Evolutionary conservation across 2,329 filamentous ascomycete genomes (phyloP).

Genomic region (Ceratocystiopsis brevicomis): DNA sequence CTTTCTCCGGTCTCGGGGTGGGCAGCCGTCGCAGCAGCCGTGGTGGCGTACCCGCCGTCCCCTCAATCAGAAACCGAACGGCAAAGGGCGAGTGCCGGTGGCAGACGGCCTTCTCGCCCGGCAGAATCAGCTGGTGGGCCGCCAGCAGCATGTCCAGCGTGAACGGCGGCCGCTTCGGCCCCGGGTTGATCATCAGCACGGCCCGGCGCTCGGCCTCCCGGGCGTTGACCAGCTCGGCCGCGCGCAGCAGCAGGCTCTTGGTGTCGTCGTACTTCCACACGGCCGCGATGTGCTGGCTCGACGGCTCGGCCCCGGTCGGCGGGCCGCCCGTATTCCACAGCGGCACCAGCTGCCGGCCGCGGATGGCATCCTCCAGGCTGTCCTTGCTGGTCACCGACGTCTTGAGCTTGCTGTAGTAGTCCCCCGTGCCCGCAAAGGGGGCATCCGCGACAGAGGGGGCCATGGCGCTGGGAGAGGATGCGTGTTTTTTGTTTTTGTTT

Average conservation of each 20-base stretch:
- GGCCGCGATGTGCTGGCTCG: background rate
- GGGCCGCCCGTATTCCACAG: background rate
- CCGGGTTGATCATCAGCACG: constrained; percentile 14
- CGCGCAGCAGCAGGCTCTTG: constrained; percentile 10
- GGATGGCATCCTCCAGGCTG: background rate
- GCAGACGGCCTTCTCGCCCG: constrained; percentile 33
- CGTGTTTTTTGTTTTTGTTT: too few relatives aligned
- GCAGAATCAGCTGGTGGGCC: constrained; percentile 36
- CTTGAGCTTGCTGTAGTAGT: background rate
- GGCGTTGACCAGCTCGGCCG: constrained; percentile 11
- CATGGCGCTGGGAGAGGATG: background rate
- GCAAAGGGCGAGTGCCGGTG: constrained; percentile 38
- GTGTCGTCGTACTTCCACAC: constrained; percentile 12
- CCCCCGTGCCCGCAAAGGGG: background rate
- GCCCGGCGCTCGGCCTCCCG: constrained; percentile 14
- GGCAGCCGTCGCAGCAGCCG: too few relatives aligned
- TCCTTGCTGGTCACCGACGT: background rate
- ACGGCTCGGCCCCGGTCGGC: background rate
- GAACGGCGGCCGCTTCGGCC: constrained; percentile 20
- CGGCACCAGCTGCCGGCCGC: background rate
- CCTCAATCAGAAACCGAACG: constrained; percentile 38
- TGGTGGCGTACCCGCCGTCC: constrained; percentile 10
- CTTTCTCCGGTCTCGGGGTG: too few relatives aligned
- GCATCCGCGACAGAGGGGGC: background rate
- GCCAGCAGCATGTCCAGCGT: constrained; percentile 40